Evolutionary conservation across 306 rosid genomes (phyloP).

Genomic region (Rosa persica): DNA sequence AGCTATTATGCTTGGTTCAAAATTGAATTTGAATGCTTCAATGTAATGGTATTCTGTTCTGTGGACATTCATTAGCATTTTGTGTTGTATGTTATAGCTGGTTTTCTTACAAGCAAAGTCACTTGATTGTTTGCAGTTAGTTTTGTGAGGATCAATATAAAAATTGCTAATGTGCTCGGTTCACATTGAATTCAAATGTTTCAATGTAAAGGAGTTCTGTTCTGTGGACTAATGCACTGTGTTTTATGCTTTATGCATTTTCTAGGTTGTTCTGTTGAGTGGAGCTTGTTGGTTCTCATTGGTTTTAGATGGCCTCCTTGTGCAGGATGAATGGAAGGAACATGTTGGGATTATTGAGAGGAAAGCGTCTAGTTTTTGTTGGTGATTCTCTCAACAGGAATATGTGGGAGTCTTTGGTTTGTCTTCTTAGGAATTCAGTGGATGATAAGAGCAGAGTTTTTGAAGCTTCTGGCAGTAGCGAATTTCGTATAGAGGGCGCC

Average conservation of each 20-base stretch:
- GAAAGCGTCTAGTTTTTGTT: conserved; percentile 27
- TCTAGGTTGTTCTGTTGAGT: background rate
- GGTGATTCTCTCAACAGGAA: conserved; percentile 34
- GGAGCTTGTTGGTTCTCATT: conserved; percentile 5
- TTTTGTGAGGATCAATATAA: conserved; percentile 1
- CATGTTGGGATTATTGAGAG: conserved; percentile 27
- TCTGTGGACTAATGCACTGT: background rate
- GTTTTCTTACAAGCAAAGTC: background rate
- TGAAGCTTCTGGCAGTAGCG: conserved; percentile 15
- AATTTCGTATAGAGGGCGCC: conserved; percentile 22
- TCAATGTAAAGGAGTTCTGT: background rate
- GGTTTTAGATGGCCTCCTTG: conserved; percentile 5
- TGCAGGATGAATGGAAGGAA: conserved; percentile 25
- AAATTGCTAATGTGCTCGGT: background rate
- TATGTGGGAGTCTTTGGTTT: conserved; percentile 33
- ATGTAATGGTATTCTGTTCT: background rate
- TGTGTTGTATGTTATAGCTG: background rate
- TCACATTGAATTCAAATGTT: background rate
- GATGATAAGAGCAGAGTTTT: conserved; percentile 21
- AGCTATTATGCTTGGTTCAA: background rate
- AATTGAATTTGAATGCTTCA: background rate
- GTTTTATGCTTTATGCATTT: background rate
- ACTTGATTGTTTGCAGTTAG: background rate
- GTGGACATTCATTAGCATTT: background rate
- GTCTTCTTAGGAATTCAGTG: conserved; percentile 22